Evolutionary conservation across 352 stramenopile genomes (phyloP), one percentile per base, ranked within the genome.

Genomic region (Hyaloperonospora brassicae): DNA sequence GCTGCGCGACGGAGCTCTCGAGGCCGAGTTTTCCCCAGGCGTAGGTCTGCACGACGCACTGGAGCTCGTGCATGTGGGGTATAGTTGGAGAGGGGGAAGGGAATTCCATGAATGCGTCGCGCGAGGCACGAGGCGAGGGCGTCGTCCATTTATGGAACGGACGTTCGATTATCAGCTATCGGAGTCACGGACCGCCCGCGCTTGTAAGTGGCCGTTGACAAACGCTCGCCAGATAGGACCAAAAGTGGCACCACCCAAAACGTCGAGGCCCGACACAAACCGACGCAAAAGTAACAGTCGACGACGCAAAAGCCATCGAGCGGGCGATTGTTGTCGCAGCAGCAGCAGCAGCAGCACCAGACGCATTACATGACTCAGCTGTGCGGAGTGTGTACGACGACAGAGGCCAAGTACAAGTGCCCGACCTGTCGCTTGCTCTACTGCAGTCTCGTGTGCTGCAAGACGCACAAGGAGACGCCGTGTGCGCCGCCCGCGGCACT

Each of bases 21-120:
- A 68, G 48, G n/a, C 89, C 90, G 38, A 50, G 66, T 60, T 96
- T 96, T 22, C 90, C 90, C 90, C 90, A 97, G 17, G 86, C 87
- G 61, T 97, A 97, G 31, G 67, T 84, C 71, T 97, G 88, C 36
- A 67, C 85, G 22, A 92, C 64, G 62, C 82, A 95, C 62, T 92
- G 64, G 27, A 96, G 73, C 52, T 80, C 66, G 51, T 86, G 74
- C 81, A 94, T 89, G 23, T 59, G 25, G 22, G 51, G 34, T 30
- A 5, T 8, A 45, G 50, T 46, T 24, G 31, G 8, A 47, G 9
- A 27, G 7, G 35, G 50, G 5, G 44, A 40, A 22, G 61, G 23
- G 40, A 53, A 57, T 63, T 27, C 34, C 10, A 45, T 62, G 66
- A 39, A 63, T 57, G 25, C 30, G 30, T 42, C 55, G 50, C 12